phyloP scores from a whole-genome alignment of 768 basidiomycete species.

The Rhizopogon vinicolor region DNA sequence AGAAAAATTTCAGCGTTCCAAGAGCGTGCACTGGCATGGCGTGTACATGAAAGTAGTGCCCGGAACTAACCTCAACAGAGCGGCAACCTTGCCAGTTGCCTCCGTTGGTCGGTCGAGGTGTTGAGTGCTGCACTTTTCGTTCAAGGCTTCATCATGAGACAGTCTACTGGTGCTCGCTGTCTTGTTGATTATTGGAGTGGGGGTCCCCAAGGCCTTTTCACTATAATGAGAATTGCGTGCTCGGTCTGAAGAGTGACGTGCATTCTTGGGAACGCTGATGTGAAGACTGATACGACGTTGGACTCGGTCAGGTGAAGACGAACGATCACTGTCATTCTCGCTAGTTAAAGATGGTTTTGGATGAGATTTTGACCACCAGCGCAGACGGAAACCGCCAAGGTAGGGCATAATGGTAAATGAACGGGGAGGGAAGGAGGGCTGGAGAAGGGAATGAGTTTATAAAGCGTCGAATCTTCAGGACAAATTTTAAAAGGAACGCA shows the following conservation, averaged over 20 bases:
- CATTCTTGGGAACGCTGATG: conserved; percentile 3
- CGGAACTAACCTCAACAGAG: conserved; percentile 11
- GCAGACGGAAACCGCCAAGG: conserved; percentile 19
- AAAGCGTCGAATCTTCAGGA: too few species aligned
- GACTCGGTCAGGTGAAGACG: conserved; percentile 12
- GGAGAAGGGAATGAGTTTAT: too few species aligned
- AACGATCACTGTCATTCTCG: conserved; percentile 22
- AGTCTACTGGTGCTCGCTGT: neutral
- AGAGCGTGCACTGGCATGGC: too few species aligned
- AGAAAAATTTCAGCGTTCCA: neutral
- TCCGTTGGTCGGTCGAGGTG: conserved; percentile 2
- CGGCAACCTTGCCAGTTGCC: conserved; percentile 1
- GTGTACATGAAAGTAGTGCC: neutral
- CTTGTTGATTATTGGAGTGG: neutral
- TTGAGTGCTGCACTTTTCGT: neutral
- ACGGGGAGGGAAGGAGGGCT: too few species aligned
- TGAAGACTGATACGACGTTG: conserved; percentile 3
- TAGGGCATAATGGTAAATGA: neutral
- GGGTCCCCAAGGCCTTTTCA: neutral
- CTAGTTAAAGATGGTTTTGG: neutral
- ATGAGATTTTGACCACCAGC: conserved; percentile 6
- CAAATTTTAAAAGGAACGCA: too few species aligned
- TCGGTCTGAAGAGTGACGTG: conserved; percentile 4
- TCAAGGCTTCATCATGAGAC: neutral
- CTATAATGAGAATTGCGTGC: neutral